Conservation (phyloP, 164 flowering plant species). For the Paratinospora sagittata region DNA sequence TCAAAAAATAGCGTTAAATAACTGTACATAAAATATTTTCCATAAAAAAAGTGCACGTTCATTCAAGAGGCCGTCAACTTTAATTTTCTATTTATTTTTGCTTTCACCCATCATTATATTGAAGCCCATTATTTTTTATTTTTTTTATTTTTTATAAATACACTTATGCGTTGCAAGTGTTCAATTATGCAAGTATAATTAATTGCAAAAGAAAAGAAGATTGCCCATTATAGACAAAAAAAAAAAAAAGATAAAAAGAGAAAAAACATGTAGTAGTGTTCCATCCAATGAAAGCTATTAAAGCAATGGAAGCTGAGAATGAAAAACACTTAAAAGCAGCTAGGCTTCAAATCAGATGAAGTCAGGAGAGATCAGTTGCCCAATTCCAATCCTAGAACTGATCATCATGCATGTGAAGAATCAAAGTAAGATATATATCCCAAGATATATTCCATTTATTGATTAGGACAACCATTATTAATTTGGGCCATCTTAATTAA, state of each 20-base stretch:
- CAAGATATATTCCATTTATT: not conserved
- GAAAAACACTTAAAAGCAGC: slow-evolving; percentile 18
- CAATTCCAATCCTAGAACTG: too few relatives aligned
- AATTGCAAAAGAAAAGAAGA: not conserved
- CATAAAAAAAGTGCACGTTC: too few relatives aligned
- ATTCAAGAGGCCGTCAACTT: too few relatives aligned
- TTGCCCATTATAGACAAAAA: not conserved
- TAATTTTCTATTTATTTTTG: too few relatives aligned
- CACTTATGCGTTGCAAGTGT: not conserved
- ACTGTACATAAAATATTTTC: not conserved
- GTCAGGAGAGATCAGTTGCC: not conserved
- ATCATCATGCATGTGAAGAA: not conserved
- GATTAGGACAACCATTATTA: not conserved
- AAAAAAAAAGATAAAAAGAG: too few relatives aligned
- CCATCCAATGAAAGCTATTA: not conserved
- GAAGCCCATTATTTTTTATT: too few relatives aligned
- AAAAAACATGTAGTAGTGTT: slow-evolving; percentile 2
- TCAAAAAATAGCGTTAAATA: not conserved
- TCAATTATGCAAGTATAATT: not conserved
- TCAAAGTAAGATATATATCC: too few relatives aligned
- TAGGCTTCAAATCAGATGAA: slow-evolving; percentile 8
- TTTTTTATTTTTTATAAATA: not conserved
- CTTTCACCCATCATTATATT: too few relatives aligned
- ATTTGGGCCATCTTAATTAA: not conserved
- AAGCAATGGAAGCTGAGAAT: slow-evolving; percentile 23